phyloP scores from a whole-genome alignment of 1,284 basidiomycete species.

The Tremellales sp. region DNA sequence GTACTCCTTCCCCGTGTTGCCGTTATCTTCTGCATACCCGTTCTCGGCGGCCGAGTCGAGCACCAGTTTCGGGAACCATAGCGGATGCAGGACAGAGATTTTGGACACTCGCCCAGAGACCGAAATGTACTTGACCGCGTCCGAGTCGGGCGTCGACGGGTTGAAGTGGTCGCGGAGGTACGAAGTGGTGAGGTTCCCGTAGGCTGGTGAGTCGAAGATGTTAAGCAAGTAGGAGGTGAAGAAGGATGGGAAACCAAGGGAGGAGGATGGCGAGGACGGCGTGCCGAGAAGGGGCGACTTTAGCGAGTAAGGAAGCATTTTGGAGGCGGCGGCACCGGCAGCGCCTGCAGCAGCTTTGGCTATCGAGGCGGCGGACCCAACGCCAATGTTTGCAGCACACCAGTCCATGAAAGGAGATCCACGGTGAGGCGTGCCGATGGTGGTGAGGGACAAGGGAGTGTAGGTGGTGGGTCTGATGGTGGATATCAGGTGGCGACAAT shows the following conservation, averaged over 20 bases:
- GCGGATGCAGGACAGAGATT: slow-evolving; percentile 79
- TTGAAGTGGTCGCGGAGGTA: slow-evolving; percentile 88
- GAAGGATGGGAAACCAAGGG: slow-evolving; percentile 21
- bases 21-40: slow-evolving; percentile 55
- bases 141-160: slow-evolving; percentile 79
- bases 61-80: slow-evolving; percentile 95
- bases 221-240: slow-evolving; percentile 72
- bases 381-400: slow-evolving; percentile 87
- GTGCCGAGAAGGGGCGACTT: slow-evolving; percentile 52
- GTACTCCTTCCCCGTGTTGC: slow-evolving; percentile 50
- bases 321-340: slow-evolving; percentile 25
- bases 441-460: slow-evolving; percentile 80
- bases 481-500: slow-evolving; percentile 85
- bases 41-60: slow-evolving; percentile 63
- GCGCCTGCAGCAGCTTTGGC: slow-evolving; percentile 29
- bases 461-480: slow-evolving; percentile 80
- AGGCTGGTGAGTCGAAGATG: slow-evolving; percentile 92
- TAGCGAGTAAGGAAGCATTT: slow-evolving; percentile 50
- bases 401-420: slow-evolving; percentile 99
- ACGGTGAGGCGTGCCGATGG: slow-evolving; percentile 88
- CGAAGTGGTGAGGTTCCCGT: slow-evolving; percentile 84
- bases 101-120: slow-evolving; percentile 73
- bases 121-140: slow-evolving; percentile 84
- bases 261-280: slow-evolving; percentile 5
- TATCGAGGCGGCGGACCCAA: slow-evolving; percentile 56